A percentile compares a stretch with the other conserved stretches of the same genome.
phyloP scores from a whole-genome alignment of 2,329 filamentous ascomycete species.

The Colletotrichum spaethianum region DNA sequence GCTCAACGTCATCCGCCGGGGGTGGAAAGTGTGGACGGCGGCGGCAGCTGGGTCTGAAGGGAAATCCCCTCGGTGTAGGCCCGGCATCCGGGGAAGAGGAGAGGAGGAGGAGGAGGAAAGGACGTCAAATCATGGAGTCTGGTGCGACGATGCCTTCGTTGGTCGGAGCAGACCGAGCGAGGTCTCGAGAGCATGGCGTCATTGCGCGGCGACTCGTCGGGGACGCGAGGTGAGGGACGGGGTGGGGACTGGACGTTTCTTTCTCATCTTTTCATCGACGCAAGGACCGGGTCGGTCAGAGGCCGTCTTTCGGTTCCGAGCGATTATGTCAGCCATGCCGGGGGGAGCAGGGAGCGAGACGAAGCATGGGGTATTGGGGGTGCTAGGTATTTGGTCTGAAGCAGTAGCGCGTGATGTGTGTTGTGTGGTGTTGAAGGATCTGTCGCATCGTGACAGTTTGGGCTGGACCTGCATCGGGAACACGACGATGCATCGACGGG shows the following conservation, averaged over 20 bases:
- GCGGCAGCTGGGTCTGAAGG: background rate
- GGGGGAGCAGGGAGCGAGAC: background rate
- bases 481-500: too few relatives aligned
- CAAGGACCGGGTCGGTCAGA: background rate
- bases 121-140: background rate
- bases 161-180: conserved; percentile 11
- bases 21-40: background rate
- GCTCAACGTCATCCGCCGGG: background rate
- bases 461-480: too few relatives aligned
- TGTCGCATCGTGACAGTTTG: too few relatives aligned
- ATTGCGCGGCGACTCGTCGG: background rate
- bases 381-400: background rate
- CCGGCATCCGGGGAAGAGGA: background rate
- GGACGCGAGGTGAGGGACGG: background rate
- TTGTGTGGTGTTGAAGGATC: background rate
- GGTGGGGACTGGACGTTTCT: too few relatives aligned
- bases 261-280: background rate
- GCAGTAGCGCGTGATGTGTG: background rate
- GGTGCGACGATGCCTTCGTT: background rate
- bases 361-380: too few relatives aligned
- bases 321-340: background rate
- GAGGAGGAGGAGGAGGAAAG: background rate
- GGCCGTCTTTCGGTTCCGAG: background rate
- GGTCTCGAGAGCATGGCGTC: conserved; percentile 14
- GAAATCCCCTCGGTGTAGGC: background rate